Base-by-base conservation (phyloP, 495 filamentous ascomycete species). In the Penicilliopsis zonata region DNA sequence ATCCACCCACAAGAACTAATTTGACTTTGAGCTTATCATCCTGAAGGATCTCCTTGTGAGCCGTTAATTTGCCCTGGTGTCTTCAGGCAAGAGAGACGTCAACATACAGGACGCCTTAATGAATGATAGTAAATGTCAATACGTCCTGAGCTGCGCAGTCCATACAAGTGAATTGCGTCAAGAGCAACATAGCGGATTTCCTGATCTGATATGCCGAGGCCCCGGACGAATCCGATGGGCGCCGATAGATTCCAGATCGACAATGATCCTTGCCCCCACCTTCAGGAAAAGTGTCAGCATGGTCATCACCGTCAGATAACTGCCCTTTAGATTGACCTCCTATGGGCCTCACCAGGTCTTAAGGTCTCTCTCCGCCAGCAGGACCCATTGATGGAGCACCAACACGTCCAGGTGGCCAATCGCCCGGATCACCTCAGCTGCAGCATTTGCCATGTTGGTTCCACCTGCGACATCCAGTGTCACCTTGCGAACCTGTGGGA, bases 121-220 rank as follows among this genome's bases (percentile, higher is more conserved):
- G 69, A 16, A 74, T 42, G 12, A n/a, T n/a, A n/a, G 38, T 24
- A 42, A 58, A 65, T 1, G 61, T 50, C 23, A 67, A 15, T 7
- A 73, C 22, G 2, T 64, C 69, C 34, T 66, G 32, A 5, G 52
- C 43, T 3, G 46, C 55, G 40, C 72, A 68, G 16, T 42, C 46
- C 6, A 27, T 31, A 13, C 21, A 29, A 24, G 35, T 30, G 33
- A 59, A 65, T 33, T 73, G 63, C 2, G 53, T 57, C 24, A 72
- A 55, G 12, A 61, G 49, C 19, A 70, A 7, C 5, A 68, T 30
- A 4, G 67, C 69, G 4, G 64, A 30, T 38, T 76, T 72, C 4
- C 47, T 52, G 9, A 39, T 45, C 33, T 63, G 52, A 34, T 74
- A 73, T 0, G 46, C 55, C 24, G 57, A 63, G 4, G 42, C 25